Evolutionary conservation across 768 basidiomycete genomes (phyloP).

Genomic region (Leucogyrophana mollusca): DNA sequence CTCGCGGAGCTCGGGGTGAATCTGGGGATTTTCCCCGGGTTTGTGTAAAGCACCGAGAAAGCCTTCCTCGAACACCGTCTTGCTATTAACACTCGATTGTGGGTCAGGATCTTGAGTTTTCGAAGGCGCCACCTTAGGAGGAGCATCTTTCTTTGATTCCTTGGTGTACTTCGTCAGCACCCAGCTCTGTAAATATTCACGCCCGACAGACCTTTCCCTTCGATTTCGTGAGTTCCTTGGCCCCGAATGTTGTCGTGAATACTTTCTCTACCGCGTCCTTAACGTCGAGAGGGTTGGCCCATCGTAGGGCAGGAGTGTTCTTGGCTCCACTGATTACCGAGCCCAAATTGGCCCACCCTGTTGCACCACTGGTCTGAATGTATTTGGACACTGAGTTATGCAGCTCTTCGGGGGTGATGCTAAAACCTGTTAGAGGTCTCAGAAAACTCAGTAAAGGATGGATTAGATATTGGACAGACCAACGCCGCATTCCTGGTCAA

Average conservation of each 20-base stretch:
- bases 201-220: conserved; percentile 62
- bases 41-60: conserved; percentile 92
- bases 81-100: conserved; percentile 37
- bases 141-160: conserved; percentile 51
- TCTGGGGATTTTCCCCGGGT: conserved; percentile 91
- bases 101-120: conserved; percentile 34
- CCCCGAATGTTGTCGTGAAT: conserved; percentile 68
- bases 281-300: conserved; percentile 82
- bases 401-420: conserved; percentile 68
- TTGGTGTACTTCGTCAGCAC: too few relatives aligned
- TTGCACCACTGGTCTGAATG: conserved; percentile 49
- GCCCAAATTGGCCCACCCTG: conserved; percentile 79
- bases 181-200: too few relatives aligned
- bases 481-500: conserved; percentile 81
- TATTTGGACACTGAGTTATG: conserved; percentile 53
- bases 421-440: conserved; percentile 58
- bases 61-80: conserved; percentile 88
- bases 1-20: conserved; percentile 72
- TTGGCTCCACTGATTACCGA: conserved; percentile 64
- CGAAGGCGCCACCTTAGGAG: conserved; percentile 22
- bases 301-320: conserved; percentile 60
- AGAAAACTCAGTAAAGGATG: too few relatives aligned
- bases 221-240: conserved; percentile 62
- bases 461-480: too few relatives aligned
- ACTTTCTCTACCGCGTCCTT: conserved; percentile 77